Evolutionary conservation across 129 eudicot genomes (phyloP).

Genomic region (Flaveria linearis): DNA sequence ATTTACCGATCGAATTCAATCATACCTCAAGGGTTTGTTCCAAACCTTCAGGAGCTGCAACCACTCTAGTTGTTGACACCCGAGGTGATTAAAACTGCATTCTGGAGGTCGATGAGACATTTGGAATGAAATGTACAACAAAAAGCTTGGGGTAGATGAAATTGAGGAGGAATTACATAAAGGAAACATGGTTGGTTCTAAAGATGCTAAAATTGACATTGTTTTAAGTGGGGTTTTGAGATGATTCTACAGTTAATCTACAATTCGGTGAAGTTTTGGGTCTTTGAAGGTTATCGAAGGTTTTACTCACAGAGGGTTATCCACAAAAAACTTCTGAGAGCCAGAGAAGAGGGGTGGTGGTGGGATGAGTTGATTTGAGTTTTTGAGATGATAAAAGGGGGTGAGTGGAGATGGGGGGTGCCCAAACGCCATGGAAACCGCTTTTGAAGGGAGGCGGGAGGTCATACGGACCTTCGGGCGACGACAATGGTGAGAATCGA

Average conservation of each 20-base stretch:
- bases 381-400: too few species aligned
- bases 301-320: constrained; percentile 24
- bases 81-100: constrained; percentile 35
- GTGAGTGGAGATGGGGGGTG: too few species aligned
- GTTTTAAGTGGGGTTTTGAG: neutral
- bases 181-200: constrained; percentile 49
- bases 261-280: constrained; percentile 11
- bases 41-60: constrained; percentile 59
- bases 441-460: too few species aligned
- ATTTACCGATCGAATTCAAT: neutral
- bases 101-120: constrained; percentile 25
- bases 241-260: neutral
- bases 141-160: constrained; percentile 49
- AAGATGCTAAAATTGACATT: constrained; percentile 74
- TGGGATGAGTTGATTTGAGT: too few species aligned
- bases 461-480: too few species aligned
- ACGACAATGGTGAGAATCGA: too few species aligned
- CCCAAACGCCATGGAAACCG: too few species aligned
- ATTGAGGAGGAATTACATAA: constrained; percentile 52
- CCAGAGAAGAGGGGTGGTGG: too few species aligned
- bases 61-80: constrained; percentile 34
- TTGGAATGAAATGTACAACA: constrained; percentile 31
- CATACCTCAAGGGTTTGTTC: constrained; percentile 42
- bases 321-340: constrained; percentile 32
- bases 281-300: constrained; percentile 7